Conservation (phyloP, 2,329 filamentous ascomycete species). For the Aspergillus sp. region DNA sequence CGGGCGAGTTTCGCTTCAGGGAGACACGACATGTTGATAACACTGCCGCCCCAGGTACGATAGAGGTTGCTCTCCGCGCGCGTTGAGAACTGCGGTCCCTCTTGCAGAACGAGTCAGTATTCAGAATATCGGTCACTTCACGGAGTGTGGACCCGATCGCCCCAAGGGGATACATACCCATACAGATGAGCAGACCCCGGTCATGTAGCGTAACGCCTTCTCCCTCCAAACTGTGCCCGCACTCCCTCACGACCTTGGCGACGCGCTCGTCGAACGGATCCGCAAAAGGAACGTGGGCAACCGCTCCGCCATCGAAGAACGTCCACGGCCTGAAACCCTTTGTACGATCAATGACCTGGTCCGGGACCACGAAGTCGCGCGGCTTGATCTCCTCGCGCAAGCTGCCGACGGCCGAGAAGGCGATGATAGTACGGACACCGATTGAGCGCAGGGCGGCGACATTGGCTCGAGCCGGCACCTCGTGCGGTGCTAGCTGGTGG, state of each 20-base stretch:
- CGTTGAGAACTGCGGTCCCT: constrained; percentile 97
- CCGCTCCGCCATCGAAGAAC: constrained; percentile 75
- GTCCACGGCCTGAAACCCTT: constrained; percentile 92
- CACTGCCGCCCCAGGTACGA: constrained; percentile 80
- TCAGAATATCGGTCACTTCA: not conserved
- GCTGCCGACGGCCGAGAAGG: constrained; percentile 90
- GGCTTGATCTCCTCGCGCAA: constrained; percentile 88
- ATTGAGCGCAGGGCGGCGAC: constrained; percentile 91
- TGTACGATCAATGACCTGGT: constrained; percentile 94
- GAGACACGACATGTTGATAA: constrained; percentile 97
- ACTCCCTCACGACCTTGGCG: constrained; percentile 65
- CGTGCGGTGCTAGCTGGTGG: constrained; percentile 86
- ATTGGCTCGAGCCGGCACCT: constrained; percentile 91
- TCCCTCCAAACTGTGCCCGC: constrained; percentile 67
- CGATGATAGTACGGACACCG: constrained; percentile 82
- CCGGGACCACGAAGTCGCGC: constrained; percentile 90
- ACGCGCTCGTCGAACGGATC: constrained; percentile 83
- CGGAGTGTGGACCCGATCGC: not conserved
- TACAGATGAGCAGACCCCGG: constrained; percentile 78
- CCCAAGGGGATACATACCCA: constrained; percentile 51
- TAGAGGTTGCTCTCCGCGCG: constrained; percentile 94
- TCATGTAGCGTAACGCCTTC: constrained; percentile 79
- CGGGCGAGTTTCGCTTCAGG: constrained; percentile 93
- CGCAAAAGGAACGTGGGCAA: constrained; percentile 89
- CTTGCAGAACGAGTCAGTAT: constrained; percentile 35